phyloP scores from a whole-genome alignment of 139 green algal genomes.

The Pycnococcus provasolii region DNA sequence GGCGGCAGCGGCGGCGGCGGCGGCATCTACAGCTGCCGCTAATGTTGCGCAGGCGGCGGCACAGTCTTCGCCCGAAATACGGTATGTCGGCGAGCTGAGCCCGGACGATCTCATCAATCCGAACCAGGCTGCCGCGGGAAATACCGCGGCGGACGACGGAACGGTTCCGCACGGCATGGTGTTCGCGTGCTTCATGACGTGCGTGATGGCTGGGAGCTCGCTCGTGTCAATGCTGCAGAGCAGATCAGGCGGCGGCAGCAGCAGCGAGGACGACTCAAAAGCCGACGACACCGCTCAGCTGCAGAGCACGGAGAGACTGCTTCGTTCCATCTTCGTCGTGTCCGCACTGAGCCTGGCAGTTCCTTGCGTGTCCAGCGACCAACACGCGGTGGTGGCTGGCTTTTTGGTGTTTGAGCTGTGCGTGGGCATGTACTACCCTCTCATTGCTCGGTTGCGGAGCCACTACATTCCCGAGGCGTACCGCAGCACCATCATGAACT shows the following conservation, averaged over 20 bases:
- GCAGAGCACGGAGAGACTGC: neutral
- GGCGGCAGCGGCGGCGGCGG: too few species aligned
- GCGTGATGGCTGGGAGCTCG: constrained; percentile 48
- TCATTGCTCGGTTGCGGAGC: constrained; percentile 77
- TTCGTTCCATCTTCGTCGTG: constrained; percentile 38
- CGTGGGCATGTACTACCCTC: constrained; percentile 70
- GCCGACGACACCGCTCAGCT: neutral
- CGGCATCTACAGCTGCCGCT: too few species aligned
- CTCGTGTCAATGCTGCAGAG: neutral
- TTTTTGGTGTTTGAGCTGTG: constrained; percentile 81
- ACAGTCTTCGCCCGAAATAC: too few species aligned
- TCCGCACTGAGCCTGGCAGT: constrained; percentile 42
- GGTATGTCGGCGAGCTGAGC: too few species aligned
- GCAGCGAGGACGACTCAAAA: neutral
- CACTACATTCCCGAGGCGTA: constrained; percentile 74
- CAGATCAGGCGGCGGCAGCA: neutral
- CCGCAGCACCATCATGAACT: constrained; percentile 81
- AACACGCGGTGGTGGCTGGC: constrained; percentile 36
- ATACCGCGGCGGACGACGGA: neutral
- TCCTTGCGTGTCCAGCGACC: neutral
- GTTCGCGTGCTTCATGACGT: constrained; percentile 81
- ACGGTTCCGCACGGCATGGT: constrained; percentile 72
- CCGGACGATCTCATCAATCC: too few species aligned
- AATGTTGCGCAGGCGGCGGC: too few species aligned
- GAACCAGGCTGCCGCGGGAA: too few species aligned